Evolutionary conservation across 2,329 filamentous ascomycete species (phyloP), one percentile per base, ranked within the genome.

Genomic region (Aspergillus arachidicola): DNA sequence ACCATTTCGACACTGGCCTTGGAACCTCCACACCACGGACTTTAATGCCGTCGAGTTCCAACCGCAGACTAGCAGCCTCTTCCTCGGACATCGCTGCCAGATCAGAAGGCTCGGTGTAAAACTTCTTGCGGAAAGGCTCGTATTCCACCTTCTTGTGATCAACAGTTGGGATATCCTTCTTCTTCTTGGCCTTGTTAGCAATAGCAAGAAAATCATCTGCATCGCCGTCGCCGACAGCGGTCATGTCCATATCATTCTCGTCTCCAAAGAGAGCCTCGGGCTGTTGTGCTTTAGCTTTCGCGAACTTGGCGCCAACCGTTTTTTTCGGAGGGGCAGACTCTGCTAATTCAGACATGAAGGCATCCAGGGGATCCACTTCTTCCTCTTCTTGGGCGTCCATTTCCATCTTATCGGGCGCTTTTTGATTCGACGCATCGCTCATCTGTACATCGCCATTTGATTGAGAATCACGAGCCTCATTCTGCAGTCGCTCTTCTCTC

Each of bases 1-100:
- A 94, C 92, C 94, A 99, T 78, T 96, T 97, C 72, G 93, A 91
- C 11, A 99, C 94, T 4, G 95, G 95, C 72, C 94, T 96, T 1
- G 95, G 95, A 5, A 96, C 89, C 71, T 97, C 88, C 68, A 93
- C 89, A 64, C 94, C 93, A 64, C 90, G 88, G 48, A 98, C 92
- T 76, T 97, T 97, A 80, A 99, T 98, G 55, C 93, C 94, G 75
- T 98, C 95, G 34, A 99, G 84, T 76, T 98, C 93, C 63, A 94
- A 81, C 55, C 95, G 89, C 60, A 99, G 78, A 68, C 91, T 91
- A 50, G 88, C 87, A 60, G 96, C 86, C 70, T 98, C 94, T 61
- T 91, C 91, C 68, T 96, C 91, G 2, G 89, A 93, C 86, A 98
- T 89, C 51, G 91, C 87, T 57, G 88, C 86, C 66, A 98, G 81